A percentile compares a stretch with the other conserved stretches of the same genome.
These are phyloP conservation scores for Naegleria gruberi DNA, from an alignment of 208 protist genomes.

Conservation along the genomic window DNA sequence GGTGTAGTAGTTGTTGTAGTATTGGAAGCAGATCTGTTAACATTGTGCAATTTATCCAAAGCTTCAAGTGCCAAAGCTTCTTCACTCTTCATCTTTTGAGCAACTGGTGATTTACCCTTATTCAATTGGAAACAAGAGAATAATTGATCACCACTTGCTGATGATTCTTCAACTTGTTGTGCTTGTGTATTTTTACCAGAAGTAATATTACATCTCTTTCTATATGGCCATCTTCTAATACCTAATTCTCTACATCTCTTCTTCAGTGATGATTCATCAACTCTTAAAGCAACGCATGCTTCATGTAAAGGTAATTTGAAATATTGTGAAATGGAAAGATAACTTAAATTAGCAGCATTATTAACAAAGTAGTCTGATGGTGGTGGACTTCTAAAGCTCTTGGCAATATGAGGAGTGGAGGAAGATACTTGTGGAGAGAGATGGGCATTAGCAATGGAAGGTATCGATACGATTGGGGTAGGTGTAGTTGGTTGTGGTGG, in stretches of 20 bases:
- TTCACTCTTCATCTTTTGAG: too few relatives aligned
- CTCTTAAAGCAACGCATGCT: background rate
- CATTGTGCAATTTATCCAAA: too few relatives aligned
- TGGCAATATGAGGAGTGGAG: background rate
- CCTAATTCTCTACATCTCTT: conserved; percentile 3
- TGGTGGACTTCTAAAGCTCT: background rate
- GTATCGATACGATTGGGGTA: background rate
- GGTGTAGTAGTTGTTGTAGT: too few relatives aligned
- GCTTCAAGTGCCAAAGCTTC: too few relatives aligned
- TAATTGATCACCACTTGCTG: background rate
- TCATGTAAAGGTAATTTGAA: background rate
- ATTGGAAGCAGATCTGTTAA: too few relatives aligned
- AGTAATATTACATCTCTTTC: background rate
- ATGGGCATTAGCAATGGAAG: too few relatives aligned
- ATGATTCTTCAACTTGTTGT: background rate
- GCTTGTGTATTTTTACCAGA: background rate
- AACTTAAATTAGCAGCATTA: background rate
- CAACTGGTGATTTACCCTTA: background rate
- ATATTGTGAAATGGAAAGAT: background rate
- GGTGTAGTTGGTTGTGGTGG: background rate
- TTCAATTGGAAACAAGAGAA: background rate
- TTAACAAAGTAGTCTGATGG: background rate
- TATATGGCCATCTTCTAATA: conserved; percentile 13
- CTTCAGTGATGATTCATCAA: background rate
- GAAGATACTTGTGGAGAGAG: background rate